Base-by-base conservation (phyloP, 2,329 filamentous ascomycete species). In the Pseudopithomyces chartarum region DNA sequence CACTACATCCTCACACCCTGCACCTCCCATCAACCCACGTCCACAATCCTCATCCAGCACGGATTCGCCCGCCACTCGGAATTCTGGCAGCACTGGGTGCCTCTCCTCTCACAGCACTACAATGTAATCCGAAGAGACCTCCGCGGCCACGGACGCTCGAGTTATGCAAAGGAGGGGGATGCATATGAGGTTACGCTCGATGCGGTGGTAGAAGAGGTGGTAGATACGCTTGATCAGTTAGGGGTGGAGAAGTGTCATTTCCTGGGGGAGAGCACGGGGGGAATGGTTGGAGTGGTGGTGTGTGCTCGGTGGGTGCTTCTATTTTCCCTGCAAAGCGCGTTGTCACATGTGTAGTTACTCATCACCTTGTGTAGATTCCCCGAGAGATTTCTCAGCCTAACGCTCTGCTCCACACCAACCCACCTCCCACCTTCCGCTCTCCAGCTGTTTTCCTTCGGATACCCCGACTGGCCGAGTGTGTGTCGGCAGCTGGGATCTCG, bases 61-160 rank as follows among this genome's bases (percentile, higher is more conserved):
- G 73, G 73, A 8, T 76, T 76, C 53, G 73, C 62, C 2, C 66
- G 74, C 8, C 68, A 73, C 51, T 54, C 68, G 3, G 65, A 55
- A 7, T 74, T 75, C 55, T 76, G 72, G 72, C 71, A 76, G 52
- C 70, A 74, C 47, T 76, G 73, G 73, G 63, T 76, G 19, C 73
- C 74, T 1, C 33, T 65, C 4, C 59, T 76, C n/a, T 54, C 70
- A 1, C 64, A 62, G 1, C 49, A 66, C 6, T 76, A 72, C 58
- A 64, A 63, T 11, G 66, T 76, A 17, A 70, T 76, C 45, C 61
- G 73, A 6, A 67, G 74, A 7, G 73, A 75, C 57, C 60, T 73
- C 0, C 62, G 72, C 12, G 74, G 73, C 0, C 73, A 76, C 57
- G 73, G 74, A 2, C 54, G 62, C 23, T 76, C 73, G 0, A 67